These are phyloP conservation scores for Conoideocrella luteorostrata DNA, from an alignment of 2,329 filamentous ascomycete genomes.

Conservation along the genomic window DNA sequence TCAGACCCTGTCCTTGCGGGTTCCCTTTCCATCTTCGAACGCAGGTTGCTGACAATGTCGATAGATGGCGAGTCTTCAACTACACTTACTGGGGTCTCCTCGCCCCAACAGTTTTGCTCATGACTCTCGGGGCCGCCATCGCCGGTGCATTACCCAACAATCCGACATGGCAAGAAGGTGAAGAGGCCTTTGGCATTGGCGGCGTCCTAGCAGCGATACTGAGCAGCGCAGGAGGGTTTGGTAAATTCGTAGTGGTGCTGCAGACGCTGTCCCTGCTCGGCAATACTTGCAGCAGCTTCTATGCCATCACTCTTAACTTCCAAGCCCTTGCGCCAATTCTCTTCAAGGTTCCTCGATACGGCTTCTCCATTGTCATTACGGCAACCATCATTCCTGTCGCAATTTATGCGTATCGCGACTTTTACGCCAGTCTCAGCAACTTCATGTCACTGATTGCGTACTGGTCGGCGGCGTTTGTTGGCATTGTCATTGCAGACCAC, in stretches of 20 bases:
- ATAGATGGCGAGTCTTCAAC: conserved; percentile 38
- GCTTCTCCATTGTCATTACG: conserved; percentile 52
- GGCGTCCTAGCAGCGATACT: conserved; percentile 57
- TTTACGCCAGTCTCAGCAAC: conserved; percentile 52
- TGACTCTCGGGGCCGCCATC: conserved; percentile 59
- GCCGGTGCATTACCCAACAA: conserved; percentile 51
- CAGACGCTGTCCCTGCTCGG: conserved; percentile 52
- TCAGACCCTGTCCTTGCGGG: too few relatives aligned
- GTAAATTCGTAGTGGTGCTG: conserved; percentile 54
- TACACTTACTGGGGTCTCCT: conserved; percentile 53
- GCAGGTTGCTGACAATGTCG: conserved; percentile 6
- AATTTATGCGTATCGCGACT: conserved; percentile 47
- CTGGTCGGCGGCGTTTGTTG: conserved; percentile 50
- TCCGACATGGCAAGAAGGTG: conserved; percentile 47
- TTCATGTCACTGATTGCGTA: conserved; percentile 52
- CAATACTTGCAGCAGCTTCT: conserved; percentile 54
- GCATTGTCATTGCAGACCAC: conserved; percentile 42
- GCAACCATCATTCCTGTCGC: conserved; percentile 54
- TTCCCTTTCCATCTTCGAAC: neutral
- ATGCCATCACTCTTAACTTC: conserved; percentile 58
- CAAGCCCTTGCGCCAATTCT: conserved; percentile 54
- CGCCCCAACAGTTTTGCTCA: conserved; percentile 50
- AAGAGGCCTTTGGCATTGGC: conserved; percentile 46
- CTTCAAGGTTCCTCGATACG: conserved; percentile 47
- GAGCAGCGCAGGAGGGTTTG: conserved; percentile 50